Percentiles rank a stretch among this genome's conserved stretches.
Evolutionary conservation across 352 stramenopile genomes (phyloP).

Genomic region (Globisporangium yorkense): DNA sequence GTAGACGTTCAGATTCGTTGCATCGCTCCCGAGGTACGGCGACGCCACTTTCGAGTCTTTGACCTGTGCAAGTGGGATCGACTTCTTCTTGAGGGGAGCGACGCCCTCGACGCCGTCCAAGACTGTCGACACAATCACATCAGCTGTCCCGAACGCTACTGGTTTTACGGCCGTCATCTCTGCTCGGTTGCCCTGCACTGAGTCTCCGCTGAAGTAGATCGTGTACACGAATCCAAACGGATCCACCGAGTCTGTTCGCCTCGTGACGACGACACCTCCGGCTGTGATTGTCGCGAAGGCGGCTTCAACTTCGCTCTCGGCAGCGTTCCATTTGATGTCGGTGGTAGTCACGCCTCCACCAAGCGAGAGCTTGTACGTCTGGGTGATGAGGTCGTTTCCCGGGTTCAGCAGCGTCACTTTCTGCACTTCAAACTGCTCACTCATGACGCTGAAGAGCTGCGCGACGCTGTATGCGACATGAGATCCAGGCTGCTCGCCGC

Average conservation of each 20-base stretch:
- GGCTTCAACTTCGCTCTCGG: constrained; percentile 34
- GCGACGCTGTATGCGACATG: constrained; percentile 53
- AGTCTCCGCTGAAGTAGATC: constrained; percentile 62
- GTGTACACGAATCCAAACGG: constrained; percentile 65
- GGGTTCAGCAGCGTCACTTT: constrained; percentile 46
- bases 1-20: constrained; percentile 37
- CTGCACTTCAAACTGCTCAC: constrained; percentile 68
- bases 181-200: constrained; percentile 31
- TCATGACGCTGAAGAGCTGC: constrained; percentile 66
- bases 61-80: constrained; percentile 45
- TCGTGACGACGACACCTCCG: constrained; percentile 49
- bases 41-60: constrained; percentile 19
- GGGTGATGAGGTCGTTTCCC: constrained; percentile 25
- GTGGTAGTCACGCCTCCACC: constrained; percentile 15
- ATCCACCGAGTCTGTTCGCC: constrained; percentile 27
- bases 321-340: constrained; percentile 53
- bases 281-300: constrained; percentile 18
- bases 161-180: constrained; percentile 15
- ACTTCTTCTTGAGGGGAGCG: constrained; percentile 22
- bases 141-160: constrained; percentile 24
- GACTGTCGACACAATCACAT: constrained; percentile 25
- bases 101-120: constrained; percentile 26
- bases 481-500: constrained; percentile 35
- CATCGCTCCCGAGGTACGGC: constrained; percentile 28
- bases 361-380: constrained; percentile 40